Base-by-base conservation (phyloP, 768 basidiomycete genomes). In the Leucosporidium yakuticum region DNA sequence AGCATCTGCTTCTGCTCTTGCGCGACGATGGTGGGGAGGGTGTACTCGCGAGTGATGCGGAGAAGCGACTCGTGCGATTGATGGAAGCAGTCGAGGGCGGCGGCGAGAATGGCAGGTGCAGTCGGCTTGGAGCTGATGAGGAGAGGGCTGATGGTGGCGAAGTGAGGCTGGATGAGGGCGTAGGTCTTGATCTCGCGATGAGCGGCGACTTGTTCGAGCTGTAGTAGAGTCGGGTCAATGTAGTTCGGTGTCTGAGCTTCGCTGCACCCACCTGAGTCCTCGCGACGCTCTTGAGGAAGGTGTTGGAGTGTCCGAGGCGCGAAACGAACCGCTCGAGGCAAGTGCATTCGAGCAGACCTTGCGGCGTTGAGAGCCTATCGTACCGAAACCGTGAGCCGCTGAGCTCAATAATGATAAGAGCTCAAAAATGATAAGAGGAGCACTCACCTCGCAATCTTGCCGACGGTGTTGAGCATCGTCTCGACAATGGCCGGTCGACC, bases 21-120 rank as follows among this genome's bases (percentile, higher is more conserved):
- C 12, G 85, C 86, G 76, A 89, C 88, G 47, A 93, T 77, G 25
- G 80, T 79, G 0, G 92, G 91, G 9, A 91, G 82, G 2, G 86
- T 88, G 65, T 84, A 82, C 19, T 82, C 75, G 27, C 88, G 82
- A 2, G 86, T 88, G 32, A 84, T 81, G 4, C 83, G 79, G 57
- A 93, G 80, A 75, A 93, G 90, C 69, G 84, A 77, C 0, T 70
- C 67, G 19, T 83, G 82, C 20, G 82, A 77, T 44, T 85, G 81
- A 15, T 82, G 81, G 74, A 91, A 80, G 70, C 91, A 83, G n/a
- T 83, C 84, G 77, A 89, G 89, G 2, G 83, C 80, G 74, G 91
- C 89, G 5, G 77, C 57, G 12, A 94, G 77, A 19, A 87, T 78
- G 29, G 78, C 79, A 0, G 87, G 88, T 47, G 87, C 84, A 4